Evolutionary conservation across 768 basidiomycete species (phyloP), one percentile per base, ranked within the genome.

Genomic region (Serpula lacrymans): DNA sequence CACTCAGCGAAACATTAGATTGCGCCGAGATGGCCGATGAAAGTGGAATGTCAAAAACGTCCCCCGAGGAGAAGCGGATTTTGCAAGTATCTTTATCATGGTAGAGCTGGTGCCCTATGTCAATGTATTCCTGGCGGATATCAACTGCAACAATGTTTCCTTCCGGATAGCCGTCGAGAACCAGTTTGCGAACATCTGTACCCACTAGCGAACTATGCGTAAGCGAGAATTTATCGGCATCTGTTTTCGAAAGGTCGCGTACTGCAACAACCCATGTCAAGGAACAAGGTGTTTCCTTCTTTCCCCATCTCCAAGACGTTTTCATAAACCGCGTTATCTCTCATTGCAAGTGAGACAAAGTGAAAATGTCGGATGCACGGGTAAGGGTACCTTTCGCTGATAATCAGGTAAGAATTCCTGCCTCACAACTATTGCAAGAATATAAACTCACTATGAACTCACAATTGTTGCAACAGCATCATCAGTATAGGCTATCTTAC

Each of bases 211-310:
- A 30, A 18, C 3, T 12, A 10, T 13, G 29, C n/a, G 34, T 23
- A 16, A 11, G 5, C 5, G 6, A 42, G 25, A n/a, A n/a, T n/a
- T n/a, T n/a, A n/a, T n/a, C n/a, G n/a, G n/a, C n/a, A n/a, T n/a
- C n/a, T n/a, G n/a, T n/a, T n/a, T n/a, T n/a, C n/a, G n/a, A n/a
- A n/a, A n/a, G 23, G 34, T 11, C 11, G 53, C 63, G 12, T 37
- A 63, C 62, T 63, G 47, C 56, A 58, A 46, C 63, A 65, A 4
- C 63, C 62, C 10, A 65, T 30, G 34, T 65, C 62, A 4, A 65
- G 42, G 44, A 63, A 53, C 4, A 55, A 22, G 2, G 59, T 48
- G 6, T 47, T 27, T 7, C 54, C 50, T 2, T 23, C 28, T 37
- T 49, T 55, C 5, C 56, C 60, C 0, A 46, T 37, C 7, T 52